These are phyloP conservation scores for Lentinula aciculospora DNA, from an alignment of 768 basidiomycete species.

Conservation along the genomic window DNA sequence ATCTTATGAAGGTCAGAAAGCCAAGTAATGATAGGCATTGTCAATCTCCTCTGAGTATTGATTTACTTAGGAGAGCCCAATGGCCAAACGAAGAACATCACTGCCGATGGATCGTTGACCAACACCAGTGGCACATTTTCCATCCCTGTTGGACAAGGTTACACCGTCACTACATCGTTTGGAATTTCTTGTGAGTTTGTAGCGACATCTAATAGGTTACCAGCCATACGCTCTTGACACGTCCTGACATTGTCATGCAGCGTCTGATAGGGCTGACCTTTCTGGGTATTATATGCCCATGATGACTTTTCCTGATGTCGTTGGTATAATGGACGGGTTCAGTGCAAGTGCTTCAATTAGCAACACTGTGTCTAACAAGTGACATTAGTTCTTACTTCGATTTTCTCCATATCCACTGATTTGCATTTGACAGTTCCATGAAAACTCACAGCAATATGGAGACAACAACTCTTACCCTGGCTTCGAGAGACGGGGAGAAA, in stretches of 20 bases:
- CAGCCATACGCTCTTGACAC: not conserved
- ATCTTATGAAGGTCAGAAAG: not conserved
- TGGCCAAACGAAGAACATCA: not conserved
- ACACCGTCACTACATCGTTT: not conserved
- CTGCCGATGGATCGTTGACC: not conserved
- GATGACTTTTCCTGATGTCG: not conserved
- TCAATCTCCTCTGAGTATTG: not conserved
- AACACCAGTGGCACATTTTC: not conserved
- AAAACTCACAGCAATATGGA: not conserved
- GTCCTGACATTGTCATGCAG: not conserved
- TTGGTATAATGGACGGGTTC: not conserved
- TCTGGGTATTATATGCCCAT: not conserved
- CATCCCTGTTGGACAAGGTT: not conserved
- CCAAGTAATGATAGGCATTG: not conserved
- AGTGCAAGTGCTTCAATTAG: not conserved
- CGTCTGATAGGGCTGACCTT: not conserved
- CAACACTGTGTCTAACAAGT: not conserved
- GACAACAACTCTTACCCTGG: not conserved
- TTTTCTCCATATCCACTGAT: not conserved
- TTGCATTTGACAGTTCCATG: not conserved
- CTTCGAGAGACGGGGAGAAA: not conserved
- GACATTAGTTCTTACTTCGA: not conserved
- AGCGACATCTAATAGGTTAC: too few species aligned
- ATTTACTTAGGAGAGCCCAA: not conserved
- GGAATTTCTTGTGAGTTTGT: not conserved